phyloP scores from a whole-genome alignment of 768 basidiomycete species.

The Roridomyces roridus region DNA sequence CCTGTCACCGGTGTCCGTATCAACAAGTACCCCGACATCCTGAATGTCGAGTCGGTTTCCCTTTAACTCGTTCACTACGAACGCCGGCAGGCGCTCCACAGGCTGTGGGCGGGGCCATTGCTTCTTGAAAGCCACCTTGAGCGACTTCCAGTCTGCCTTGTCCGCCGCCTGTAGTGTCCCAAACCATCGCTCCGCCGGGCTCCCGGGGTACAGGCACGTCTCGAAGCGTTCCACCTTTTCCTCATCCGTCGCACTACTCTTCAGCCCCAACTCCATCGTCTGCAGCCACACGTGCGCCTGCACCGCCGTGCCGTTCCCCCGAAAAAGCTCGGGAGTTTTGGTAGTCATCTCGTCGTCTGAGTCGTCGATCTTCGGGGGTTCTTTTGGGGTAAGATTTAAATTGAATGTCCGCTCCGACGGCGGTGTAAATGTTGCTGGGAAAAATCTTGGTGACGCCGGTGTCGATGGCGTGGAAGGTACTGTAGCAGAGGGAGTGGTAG shows the following conservation, averaged over 20 bases:
- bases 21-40: not conserved
- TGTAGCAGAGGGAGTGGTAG: too few species aligned
- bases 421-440: too few species aligned
- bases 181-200: conserved; percentile 15
- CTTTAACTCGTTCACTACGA: not conserved
- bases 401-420: too few species aligned
- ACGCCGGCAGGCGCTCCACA: not conserved
- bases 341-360: conserved; percentile 12
- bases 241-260: not conserved
- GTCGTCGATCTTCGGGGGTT: too few species aligned
- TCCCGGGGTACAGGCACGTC: not conserved
- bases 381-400: too few species aligned
- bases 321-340: conserved; percentile 6
- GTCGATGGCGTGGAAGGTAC: too few species aligned
- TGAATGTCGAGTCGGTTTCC: not conserved
- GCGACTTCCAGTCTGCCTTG: not conserved
- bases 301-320: not conserved
- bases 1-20: not conserved
- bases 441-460: too few species aligned
- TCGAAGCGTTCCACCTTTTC: conserved; percentile 10
- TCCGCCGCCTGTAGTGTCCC: not conserved
- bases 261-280: not conserved
- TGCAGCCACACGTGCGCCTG: conserved; percentile 10
- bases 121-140: conserved; percentile 1
- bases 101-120: conserved; percentile 12